phyloP scores from a whole-genome alignment of 2,329 filamentous ascomycete species.

The Akanthomyces lecanii region DNA sequence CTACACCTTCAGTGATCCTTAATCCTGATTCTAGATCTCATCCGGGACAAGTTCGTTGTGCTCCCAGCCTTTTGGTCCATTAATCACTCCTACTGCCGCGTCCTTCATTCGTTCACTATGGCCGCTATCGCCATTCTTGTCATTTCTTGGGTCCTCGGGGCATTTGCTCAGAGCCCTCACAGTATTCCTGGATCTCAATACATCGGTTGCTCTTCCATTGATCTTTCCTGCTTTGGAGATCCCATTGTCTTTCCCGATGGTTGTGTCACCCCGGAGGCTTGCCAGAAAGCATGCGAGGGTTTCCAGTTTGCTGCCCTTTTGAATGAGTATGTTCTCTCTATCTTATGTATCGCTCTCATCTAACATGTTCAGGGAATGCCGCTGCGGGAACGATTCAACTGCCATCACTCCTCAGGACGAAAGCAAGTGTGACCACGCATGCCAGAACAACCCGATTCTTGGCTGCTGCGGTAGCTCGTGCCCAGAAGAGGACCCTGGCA shows the following conservation, averaged over 20 bases:
- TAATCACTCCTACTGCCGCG: conserved; percentile 15
- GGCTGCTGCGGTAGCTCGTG: conserved; percentile 34
- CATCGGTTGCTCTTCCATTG: conserved; percentile 27
- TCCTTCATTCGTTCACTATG: conserved; percentile 16
- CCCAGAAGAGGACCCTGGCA: conserved; percentile 23
- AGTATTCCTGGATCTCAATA: conserved; percentile 24
- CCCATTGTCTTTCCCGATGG: conserved; percentile 24
- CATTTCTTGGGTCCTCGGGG: conserved; percentile 13
- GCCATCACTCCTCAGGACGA: conserved; percentile 28
- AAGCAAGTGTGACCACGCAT: conserved; percentile 29
- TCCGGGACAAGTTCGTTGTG: conserved; percentile 11
- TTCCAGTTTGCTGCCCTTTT: conserved; percentile 28
- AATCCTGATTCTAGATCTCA: conserved; percentile 15
- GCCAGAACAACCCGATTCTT: conserved; percentile 26
- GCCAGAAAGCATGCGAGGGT: conserved; percentile 27
- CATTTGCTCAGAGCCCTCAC: conserved; percentile 19
- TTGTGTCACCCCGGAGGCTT: conserved; percentile 25
- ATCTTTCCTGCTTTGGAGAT: conserved; percentile 25
- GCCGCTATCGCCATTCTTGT: conserved; percentile 15
- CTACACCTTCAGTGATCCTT: conserved; percentile 12
- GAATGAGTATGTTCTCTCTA: conserved; percentile 25
- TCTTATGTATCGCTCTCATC: neutral
- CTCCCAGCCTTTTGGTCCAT: conserved; percentile 17
- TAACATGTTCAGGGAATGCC: conserved; percentile 29
- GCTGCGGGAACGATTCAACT: conserved; percentile 31